Percentiles rank a stretch among this genome's conserved stretches.
Evolutionary conservation across 2,329 filamentous ascomycete species (phyloP).

Genomic region (Cladosporium colombiae): DNA sequence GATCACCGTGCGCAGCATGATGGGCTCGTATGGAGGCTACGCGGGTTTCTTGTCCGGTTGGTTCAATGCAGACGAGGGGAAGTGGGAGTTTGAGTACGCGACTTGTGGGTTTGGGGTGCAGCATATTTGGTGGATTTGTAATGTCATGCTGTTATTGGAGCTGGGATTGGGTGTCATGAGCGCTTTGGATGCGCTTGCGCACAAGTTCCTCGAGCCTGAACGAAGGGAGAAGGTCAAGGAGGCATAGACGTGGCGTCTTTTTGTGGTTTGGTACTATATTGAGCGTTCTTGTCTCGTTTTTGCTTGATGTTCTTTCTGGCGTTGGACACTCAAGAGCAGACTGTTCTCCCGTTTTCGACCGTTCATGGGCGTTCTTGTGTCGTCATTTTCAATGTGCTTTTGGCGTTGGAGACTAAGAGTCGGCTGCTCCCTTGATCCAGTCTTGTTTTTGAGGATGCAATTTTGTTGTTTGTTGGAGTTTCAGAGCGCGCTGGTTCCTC

Average conservation of each 20-base stretch:
- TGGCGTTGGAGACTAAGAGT: not conserved
- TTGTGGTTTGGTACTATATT: not conserved
- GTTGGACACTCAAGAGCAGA: not conserved
- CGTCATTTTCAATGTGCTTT: too few species aligned
- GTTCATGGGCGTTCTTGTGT: too few species aligned
- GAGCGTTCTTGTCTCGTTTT: not conserved
- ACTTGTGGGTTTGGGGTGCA: slow-evolving; percentile 80
- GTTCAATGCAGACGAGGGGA: slow-evolving; percentile 72
- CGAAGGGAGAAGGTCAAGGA: not conserved
- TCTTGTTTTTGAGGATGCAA: too few species aligned
- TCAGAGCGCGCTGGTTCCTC: too few species aligned
- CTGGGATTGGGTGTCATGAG: slow-evolving; percentile 34
- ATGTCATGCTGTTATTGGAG: slow-evolving; percentile 66
- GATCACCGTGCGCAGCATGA: slow-evolving; percentile 95
- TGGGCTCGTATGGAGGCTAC: slow-evolving; percentile 94
- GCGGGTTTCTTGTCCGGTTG: slow-evolving; percentile 84
- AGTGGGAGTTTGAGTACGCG: slow-evolving; percentile 80
- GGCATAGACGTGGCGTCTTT: not conserved
- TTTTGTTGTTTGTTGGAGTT: too few species aligned
- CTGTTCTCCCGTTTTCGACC: too few species aligned
- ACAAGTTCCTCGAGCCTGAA: slow-evolving; percentile 3
- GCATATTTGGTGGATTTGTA: slow-evolving; percentile 91
- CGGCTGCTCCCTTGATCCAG: too few species aligned
- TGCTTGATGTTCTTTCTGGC: not conserved
- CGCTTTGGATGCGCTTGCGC: not conserved